Conservation (phyloP, 192 early-diverging fungal genomes). For the Backusella luteola region DNA sequence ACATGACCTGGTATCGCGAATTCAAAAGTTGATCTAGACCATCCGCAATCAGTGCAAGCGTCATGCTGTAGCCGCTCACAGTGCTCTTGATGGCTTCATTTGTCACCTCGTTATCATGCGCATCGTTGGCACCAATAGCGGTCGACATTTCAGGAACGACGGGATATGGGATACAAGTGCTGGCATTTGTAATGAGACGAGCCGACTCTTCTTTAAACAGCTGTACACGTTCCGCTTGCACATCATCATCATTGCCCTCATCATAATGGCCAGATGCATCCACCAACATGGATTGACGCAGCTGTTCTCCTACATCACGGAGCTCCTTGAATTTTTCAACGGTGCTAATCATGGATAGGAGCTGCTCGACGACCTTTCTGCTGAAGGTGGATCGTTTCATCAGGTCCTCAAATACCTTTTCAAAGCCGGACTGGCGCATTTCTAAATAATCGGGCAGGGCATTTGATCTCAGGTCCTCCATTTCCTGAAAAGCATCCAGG, state of each 20-base stretch:
- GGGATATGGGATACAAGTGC: slow-evolving; percentile 17
- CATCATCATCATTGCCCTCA: neutral
- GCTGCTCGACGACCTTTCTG: slow-evolving; percentile 31
- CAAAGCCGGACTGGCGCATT: slow-evolving; percentile 33
- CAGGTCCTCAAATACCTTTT: slow-evolving; percentile 29
- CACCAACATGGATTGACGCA: slow-evolving; percentile 16
- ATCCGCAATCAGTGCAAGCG: slow-evolving; percentile 26
- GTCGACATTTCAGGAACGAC: slow-evolving; percentile 18
- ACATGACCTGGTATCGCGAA: slow-evolving; percentile 7
- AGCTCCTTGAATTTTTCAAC: slow-evolving; percentile 25
- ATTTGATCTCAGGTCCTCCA: slow-evolving; percentile 6
- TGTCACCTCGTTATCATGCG: slow-evolving; percentile 10
- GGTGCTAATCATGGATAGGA: slow-evolving; percentile 28
- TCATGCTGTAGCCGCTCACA: slow-evolving; percentile 14
- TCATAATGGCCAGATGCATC: neutral
- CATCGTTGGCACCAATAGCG: slow-evolving; percentile 21
- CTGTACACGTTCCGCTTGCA: slow-evolving; percentile 17
- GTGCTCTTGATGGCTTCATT: slow-evolving; percentile 28
- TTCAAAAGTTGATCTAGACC: slow-evolving; percentile 19
- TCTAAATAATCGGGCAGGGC: slow-evolving; percentile 31
- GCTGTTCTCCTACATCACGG: slow-evolving; percentile 17
- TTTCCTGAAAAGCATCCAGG: slow-evolving; percentile 25
- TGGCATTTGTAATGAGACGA: slow-evolving; percentile 13
- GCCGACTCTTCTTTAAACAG: slow-evolving; percentile 19
- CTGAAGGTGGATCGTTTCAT: slow-evolving; percentile 25